Evolutionary conservation across 2,329 filamentous ascomycete genomes (phyloP).

Genomic region (Colletotrichum phormii): DNA sequence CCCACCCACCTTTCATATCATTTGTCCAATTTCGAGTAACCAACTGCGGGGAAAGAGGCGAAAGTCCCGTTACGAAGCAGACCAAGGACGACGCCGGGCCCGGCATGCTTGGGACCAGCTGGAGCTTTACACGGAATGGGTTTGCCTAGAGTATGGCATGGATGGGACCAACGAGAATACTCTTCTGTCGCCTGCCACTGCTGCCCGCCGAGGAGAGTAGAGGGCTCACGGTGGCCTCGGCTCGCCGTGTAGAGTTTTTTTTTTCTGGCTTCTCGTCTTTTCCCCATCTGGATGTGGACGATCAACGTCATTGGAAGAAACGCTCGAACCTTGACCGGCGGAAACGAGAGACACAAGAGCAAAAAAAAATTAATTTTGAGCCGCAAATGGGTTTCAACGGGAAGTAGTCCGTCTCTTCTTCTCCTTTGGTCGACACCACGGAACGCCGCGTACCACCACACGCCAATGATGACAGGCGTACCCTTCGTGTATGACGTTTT

Average conservation of each 20-base stretch:
- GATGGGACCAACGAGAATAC: not conserved
- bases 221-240: not conserved
- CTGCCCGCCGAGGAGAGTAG: not conserved
- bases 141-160: not conserved
- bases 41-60: conserved; percentile 34
- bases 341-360: not conserved
- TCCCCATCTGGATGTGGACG: no score
- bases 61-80: conserved; percentile 18
- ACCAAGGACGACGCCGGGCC: not conserved
- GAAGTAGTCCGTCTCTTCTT: not conserved
- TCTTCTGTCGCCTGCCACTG: not conserved
- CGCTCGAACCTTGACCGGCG: not conserved
- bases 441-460: not conserved
- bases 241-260: not conserved
- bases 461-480: conserved; percentile 22
- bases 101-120: not conserved
- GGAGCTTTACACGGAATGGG: not conserved
- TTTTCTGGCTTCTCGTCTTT: not conserved
- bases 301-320: not conserved
- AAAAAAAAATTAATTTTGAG: not conserved
- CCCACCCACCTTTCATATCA: conserved; percentile 20
- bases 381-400: conserved; percentile 4
- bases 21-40: conserved; percentile 21
- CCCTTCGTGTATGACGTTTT: conserved; percentile 33
- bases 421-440: not conserved